Evolutionary conservation across 2,329 filamentous ascomycete genomes (phyloP).

Genomic region (Orbilia brochopaga): DNA sequence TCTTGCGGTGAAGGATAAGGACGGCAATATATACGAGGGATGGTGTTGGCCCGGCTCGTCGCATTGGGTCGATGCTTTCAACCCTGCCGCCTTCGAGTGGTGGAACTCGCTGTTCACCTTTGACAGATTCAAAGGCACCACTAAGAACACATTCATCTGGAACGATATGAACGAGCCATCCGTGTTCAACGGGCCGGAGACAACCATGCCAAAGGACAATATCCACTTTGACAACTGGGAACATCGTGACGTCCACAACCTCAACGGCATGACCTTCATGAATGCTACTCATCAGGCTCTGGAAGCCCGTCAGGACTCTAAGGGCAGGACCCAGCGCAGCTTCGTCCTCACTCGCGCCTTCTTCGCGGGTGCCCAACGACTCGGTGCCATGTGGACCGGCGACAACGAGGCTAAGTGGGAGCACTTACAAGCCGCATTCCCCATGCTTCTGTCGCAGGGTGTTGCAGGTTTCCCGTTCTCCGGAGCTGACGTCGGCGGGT

Average conservation of each 20-base stretch:
- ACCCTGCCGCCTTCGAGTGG: conserved; percentile 87
- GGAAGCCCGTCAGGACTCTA: conserved; percentile 72
- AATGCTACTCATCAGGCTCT: conserved; percentile 91
- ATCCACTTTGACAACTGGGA: conserved; percentile 91
- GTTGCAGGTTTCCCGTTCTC: conserved; percentile 93
- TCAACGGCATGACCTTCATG: conserved; percentile 93
- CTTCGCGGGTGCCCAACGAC: conserved; percentile 85
- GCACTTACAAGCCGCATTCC: conserved; percentile 84
- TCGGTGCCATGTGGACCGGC: conserved; percentile 97
- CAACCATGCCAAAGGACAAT: conserved; percentile 99
- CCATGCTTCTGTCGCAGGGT: conserved; percentile 91
- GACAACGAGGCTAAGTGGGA: conserved; percentile 95
- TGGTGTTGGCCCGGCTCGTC: conserved; percentile 99
- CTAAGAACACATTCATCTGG: conserved; percentile 90
- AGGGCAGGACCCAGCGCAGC: conserved; percentile 81
- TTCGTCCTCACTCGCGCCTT: conserved; percentile 94
- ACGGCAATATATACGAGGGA: conserved; percentile 85
- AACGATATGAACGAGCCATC: conserved; percentile 99
- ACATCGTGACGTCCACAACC: conserved; percentile 93
- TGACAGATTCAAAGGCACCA: conserved; percentile 81
- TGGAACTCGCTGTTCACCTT: conserved; percentile 90
- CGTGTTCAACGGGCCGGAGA: conserved; percentile 97
- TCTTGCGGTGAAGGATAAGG: conserved; percentile 86
- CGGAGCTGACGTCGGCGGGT: conserved; percentile 94
- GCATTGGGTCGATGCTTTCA: conserved; percentile 95